Conservation (phyloP, 495 filamentous ascomycete genomes). For the Xylaria sp. region DNA sequence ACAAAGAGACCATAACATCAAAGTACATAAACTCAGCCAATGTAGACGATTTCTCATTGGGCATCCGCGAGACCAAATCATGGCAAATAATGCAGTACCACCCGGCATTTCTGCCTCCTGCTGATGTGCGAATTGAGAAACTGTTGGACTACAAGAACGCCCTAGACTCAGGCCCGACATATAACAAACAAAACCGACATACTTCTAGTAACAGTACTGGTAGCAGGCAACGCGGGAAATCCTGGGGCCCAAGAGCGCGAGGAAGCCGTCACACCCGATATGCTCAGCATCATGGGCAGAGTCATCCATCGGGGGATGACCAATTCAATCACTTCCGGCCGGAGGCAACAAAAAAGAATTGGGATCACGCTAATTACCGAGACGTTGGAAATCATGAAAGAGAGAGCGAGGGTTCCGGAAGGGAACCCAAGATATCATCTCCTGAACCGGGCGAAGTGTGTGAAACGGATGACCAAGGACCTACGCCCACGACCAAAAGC, state of each 20-base stretch:
- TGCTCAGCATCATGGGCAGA: background rate
- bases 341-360: background rate
- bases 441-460: slow-evolving; percentile 43
- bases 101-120: slow-evolving; percentile 50
- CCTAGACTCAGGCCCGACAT: background rate
- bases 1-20: slow-evolving; percentile 53
- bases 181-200: slow-evolving; percentile 15
- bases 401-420: background rate
- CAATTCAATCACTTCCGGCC: background rate
- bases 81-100: slow-evolving; percentile 56
- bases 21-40: slow-evolving; percentile 56
- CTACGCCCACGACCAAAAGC: slow-evolving; percentile 26
- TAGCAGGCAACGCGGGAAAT: slow-evolving; percentile 7
- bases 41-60: slow-evolving; percentile 49
- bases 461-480: slow-evolving; percentile 30
- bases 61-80: slow-evolving; percentile 48
- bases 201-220: background rate
- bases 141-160: slow-evolving; percentile 35
- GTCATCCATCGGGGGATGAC: background rate
- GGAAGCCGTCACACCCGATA: slow-evolving; percentile 1
- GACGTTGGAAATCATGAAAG: background rate
- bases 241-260: background rate
- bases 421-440: slow-evolving; percentile 24
- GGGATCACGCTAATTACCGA: background rate
- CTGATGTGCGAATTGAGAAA: slow-evolving; percentile 32